Evolutionary conservation across 2,329 filamentous ascomycete species (phyloP), one percentile per base, ranked within the genome.

Genomic region (Ilyonectria destructans): DNA sequence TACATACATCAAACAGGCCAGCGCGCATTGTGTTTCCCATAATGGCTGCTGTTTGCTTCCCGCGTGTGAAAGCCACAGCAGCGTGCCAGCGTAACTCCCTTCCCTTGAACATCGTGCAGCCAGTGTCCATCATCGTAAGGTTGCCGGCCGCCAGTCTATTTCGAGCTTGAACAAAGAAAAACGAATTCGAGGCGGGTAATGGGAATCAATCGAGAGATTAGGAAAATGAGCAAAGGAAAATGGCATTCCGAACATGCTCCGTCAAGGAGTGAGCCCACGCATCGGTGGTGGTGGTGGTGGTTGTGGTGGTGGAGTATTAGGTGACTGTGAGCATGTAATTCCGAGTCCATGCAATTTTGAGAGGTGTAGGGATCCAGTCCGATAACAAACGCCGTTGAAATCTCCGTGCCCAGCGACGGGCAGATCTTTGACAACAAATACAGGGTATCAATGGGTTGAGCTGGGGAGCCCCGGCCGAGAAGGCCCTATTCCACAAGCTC

Each of bases 131-230:
- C 67, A 68, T 76, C 74, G 59, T 77, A 67, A 76, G 69, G 73
- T 74, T 72, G 70, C 74, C 72, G 63, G 63, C 72, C 69, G 61
- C 73, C 73, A 74, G 72, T 77, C 75, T 77, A 77, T 77, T 69
- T 69, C 69, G 62, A 70, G 71, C 69, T 69, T 74, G 69, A 76
- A 71, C 68, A 72, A 77, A 75, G 60, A 49, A 71, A 70, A 70
- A 61, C 58, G 58, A 74, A 71, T 43, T 43, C 70, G 67, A 75
- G 59, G 63, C 54, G 35, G 23, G 61, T 59, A 58, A 48, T 71
- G 73, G 72, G 72, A 76, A 75, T 75, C 72, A 69, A 71, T 69
- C 48, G 63, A 48, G 23, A 59, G 54, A 62, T 51, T 45, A 59
- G 35, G 49, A 63, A 61, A 49, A 40, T 19, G 45, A 65, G 35